These are phyloP conservation scores for Vachellia collinsii DNA, from an alignment of 306 rosid genomes.

Conservation along the genomic window DNA sequence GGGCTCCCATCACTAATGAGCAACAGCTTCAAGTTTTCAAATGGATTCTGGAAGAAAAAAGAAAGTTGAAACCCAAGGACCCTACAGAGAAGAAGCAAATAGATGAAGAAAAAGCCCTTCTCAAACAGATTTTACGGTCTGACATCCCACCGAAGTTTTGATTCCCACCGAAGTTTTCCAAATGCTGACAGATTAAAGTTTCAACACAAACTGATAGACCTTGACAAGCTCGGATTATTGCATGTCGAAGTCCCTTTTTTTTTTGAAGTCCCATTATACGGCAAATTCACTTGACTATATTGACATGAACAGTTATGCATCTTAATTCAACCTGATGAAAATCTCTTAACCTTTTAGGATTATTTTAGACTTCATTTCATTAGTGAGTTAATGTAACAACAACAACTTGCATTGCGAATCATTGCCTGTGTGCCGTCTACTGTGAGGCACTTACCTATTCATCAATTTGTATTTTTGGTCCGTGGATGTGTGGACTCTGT, in stretches of 20 bases:
- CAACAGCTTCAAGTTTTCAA: constrained; percentile 55
- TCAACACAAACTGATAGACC: constrained; percentile 22
- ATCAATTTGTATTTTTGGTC: constrained; percentile 24
- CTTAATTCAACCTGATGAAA: constrained; percentile 18
- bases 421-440: not conserved
- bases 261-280: not conserved
- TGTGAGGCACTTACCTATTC: constrained; percentile 7
- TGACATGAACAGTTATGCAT: constrained; percentile 10
- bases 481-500: constrained; percentile 30
- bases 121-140: constrained; percentile 57
- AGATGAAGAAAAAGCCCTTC: constrained; percentile 62
- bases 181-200: constrained; percentile 34
- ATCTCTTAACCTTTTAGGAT: constrained; percentile 17
- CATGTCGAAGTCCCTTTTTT: constrained; percentile 32
- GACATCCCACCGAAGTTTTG: constrained; percentile 54
- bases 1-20: constrained; percentile 54
- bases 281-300: not conserved
- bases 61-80: constrained; percentile 54
- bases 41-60: constrained; percentile 72
- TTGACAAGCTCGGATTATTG: constrained; percentile 13
- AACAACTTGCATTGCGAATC: constrained; percentile 26
- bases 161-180: constrained; percentile 25
- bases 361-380: constrained; percentile 15
- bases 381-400: constrained; percentile 13
- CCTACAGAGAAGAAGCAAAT: constrained; percentile 56